These are phyloP conservation scores for Naumovozyma baii DNA, from an alignment of 805 yeast species.

Conservation along the genomic window DNA sequence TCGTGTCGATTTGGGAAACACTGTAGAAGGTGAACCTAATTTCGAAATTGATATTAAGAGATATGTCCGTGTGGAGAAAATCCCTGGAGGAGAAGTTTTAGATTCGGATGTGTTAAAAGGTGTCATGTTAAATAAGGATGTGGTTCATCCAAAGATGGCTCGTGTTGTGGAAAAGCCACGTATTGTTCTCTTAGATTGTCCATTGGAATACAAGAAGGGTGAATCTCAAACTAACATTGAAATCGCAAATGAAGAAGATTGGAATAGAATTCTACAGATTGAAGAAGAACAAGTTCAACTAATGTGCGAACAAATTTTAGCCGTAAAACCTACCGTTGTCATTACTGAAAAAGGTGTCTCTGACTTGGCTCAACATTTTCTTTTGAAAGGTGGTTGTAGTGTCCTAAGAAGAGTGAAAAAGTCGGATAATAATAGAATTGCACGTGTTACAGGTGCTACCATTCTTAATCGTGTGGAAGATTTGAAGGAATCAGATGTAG, in stretches of 20 bases:
- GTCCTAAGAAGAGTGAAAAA: conserved; percentile 91
- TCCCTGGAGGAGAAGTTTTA: conserved; percentile 95
- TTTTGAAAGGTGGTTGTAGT: conserved; percentile 86
- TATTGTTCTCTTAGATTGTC: conserved; percentile 84
- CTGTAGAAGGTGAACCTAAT: conserved; percentile 39
- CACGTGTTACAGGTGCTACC: conserved; percentile 96
- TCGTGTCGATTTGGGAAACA: conserved; percentile 40
- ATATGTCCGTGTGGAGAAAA: conserved; percentile 86
- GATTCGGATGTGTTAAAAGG: conserved; percentile 87
- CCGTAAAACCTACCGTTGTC: conserved; percentile 85
- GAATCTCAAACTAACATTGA: conserved; percentile 98
- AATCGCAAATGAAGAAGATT: conserved; percentile 90
- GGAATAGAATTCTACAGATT: conserved; percentile 89
- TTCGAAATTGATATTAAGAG: conserved; percentile 89
- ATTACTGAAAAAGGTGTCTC: conserved; percentile 98
- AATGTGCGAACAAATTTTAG: conserved; percentile 76
- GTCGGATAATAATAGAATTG: conserved; percentile 90
- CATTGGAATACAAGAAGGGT: conserved; percentile 96
- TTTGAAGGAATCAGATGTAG: conserved; percentile 81
- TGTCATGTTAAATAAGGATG: conserved; percentile 87
- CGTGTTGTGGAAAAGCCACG: conserved; percentile 83
- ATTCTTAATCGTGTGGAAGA: conserved; percentile 94
- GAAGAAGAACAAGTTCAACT: conserved; percentile 94
- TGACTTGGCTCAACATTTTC: conserved; percentile 93
- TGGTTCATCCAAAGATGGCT: conserved; percentile 97